Percentiles rank a stretch among this genome's conserved stretches.
Conservation (phyloP, 768 basidiomycete genomes). For the Steccherinum ochraceum region DNA sequence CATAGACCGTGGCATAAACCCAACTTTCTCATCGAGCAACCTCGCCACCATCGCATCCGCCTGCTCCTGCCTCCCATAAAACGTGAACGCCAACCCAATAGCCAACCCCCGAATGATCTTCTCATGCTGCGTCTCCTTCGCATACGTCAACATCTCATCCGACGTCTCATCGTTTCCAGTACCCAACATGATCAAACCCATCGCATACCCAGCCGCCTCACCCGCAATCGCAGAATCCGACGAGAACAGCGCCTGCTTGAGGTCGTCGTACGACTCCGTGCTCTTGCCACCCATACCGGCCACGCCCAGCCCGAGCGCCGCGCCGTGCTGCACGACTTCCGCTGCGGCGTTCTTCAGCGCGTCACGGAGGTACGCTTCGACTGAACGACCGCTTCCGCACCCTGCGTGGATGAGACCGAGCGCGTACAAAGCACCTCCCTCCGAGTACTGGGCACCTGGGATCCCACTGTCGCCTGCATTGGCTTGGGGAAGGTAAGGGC, state of each 20-base stretch:
- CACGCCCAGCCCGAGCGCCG: conserved; percentile 93
- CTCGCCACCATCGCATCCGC: conserved; percentile 79
- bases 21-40: conserved; percentile 82
- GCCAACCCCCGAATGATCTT: conserved; percentile 97
- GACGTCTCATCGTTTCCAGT: conserved; percentile 74
- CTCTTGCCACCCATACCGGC: conserved; percentile 92
- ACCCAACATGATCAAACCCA: conserved; percentile 98
- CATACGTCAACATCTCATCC: conserved; percentile 94
- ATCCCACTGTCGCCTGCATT: conserved; percentile 69
- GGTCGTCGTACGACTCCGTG: conserved; percentile 83
- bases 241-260: conserved; percentile 81
- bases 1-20: conserved; percentile 3
- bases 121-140: conserved; percentile 96
- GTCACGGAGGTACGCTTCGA: conserved; percentile 74
- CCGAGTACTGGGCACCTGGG: conserved; percentile 79
- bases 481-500: conserved; percentile 84
- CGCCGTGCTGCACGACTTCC: conserved; percentile 91
- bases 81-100: conserved; percentile 87
- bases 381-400: conserved; percentile 63
- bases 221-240: conserved; percentile 91
- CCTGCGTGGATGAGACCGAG: conserved; percentile 93
- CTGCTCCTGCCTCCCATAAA: conserved; percentile 88
- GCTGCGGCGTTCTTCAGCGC: conserved; percentile 63
- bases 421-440: conserved; percentile 95
- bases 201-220: conserved; percentile 93